Conservation (phyloP, 2,329 filamentous ascomycete genomes). For the Calonectria henricotiae region DNA sequence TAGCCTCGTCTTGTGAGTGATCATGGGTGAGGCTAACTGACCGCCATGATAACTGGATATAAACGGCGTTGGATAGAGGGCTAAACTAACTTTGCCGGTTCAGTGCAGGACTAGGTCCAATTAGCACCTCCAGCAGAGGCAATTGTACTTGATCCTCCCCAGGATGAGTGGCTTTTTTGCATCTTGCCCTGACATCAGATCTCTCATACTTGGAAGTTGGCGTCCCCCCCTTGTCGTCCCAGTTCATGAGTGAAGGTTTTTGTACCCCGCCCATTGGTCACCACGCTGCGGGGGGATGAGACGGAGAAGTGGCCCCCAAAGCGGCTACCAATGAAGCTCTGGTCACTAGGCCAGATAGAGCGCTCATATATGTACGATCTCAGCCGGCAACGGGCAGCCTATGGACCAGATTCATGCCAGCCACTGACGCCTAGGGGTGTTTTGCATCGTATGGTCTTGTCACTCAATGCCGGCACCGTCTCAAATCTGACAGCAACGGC, state of each 20-base stretch:
- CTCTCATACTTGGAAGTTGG: constrained; percentile 23
- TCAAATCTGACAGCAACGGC: constrained; percentile 30
- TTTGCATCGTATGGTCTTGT: constrained; percentile 38
- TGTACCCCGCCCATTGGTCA: constrained; percentile 14
- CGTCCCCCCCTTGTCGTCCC: constrained; percentile 15
- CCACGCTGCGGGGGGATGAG: constrained; percentile 3
- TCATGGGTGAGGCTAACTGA: constrained; percentile 53
- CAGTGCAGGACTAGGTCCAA: constrained; percentile 5
- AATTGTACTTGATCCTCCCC: constrained; percentile 21
- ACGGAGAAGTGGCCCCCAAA: constrained; percentile 11
- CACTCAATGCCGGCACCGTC: constrained; percentile 40
- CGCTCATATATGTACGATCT: constrained; percentile 33
- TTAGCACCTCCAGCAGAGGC: not conserved
- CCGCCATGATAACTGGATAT: constrained; percentile 49
- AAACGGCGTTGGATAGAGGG: constrained; percentile 45
- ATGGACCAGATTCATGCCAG: constrained; percentile 36
- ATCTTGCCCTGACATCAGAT: constrained; percentile 20
- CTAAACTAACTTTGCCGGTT: constrained; percentile 22
- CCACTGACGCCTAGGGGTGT: constrained; percentile 40
- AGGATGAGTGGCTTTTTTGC: constrained; percentile 25
- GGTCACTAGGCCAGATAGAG: constrained; percentile 23
- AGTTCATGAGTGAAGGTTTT: constrained; percentile 24
- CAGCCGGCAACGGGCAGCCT: constrained; percentile 23
- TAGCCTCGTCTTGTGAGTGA: constrained; percentile 50
- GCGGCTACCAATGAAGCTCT: constrained; percentile 26